A percentile compares a stretch with the other conserved stretches of the same genome.
Evolutionary conservation across 139 green algal species (phyloP).

Genomic region (Spirogloea muscicola): DNA sequence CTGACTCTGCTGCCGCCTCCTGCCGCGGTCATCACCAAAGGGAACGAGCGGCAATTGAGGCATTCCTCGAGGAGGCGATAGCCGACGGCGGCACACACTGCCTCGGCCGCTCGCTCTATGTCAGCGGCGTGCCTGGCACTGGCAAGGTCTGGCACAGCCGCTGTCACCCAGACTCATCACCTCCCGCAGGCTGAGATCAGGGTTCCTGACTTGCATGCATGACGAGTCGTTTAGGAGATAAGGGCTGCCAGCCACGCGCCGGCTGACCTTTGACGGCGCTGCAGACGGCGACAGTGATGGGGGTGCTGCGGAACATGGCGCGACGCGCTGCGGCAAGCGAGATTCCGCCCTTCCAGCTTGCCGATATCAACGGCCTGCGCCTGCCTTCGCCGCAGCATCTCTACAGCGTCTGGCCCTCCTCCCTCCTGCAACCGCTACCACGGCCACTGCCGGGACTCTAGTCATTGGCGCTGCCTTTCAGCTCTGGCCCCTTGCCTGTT

Average conservation of each 20-base stretch:
- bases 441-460: background rate
- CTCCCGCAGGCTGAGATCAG: no score
- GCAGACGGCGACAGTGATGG: conserved; percentile 77
- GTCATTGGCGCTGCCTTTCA: background rate
- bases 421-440: background rate
- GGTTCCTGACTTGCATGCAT: no score
- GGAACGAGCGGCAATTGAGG: conserved; percentile 35
- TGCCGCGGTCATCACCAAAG: background rate
- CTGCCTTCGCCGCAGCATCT: conserved; percentile 82
- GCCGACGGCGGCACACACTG: conserved; percentile 45
- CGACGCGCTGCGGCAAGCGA: conserved; percentile 14
- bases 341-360: conserved; percentile 70
- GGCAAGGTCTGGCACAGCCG: conserved; percentile 67
- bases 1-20: background rate
- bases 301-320: conserved; percentile 50
- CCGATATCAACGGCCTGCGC: conserved; percentile 85
- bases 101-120: conserved; percentile 77
- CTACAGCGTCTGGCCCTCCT: conserved; percentile 60
- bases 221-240: no score
- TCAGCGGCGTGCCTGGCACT: conserved; percentile 92
- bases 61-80: conserved; percentile 30
- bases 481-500: background rate
- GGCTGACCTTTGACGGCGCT: conserved; percentile 17
- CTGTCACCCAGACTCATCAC: no score
- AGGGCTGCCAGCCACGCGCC: no score